These are phyloP conservation scores for Cladosporium colombiae DNA, from an alignment of 2,329 filamentous ascomycete genomes.

Conservation along the genomic window DNA sequence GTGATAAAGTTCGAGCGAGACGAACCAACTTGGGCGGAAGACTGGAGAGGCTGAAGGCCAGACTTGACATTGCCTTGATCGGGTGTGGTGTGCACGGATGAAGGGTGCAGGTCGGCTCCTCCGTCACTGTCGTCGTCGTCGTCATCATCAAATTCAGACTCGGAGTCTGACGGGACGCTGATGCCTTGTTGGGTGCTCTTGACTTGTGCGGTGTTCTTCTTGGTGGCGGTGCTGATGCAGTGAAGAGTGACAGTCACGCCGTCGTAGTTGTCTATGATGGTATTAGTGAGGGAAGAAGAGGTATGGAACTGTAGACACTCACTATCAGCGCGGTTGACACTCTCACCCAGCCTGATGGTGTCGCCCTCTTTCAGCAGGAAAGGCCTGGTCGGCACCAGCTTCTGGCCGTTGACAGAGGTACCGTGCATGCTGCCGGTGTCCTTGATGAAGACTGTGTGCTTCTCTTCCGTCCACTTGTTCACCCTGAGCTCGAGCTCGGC, in stretches of 20 bases:
- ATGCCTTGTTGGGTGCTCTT: slow-evolving; percentile 11
- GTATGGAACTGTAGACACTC: not conserved
- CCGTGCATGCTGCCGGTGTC: slow-evolving; percentile 38
- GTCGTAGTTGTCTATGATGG: slow-evolving; percentile 30
- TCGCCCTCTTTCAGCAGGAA: slow-evolving; percentile 31
- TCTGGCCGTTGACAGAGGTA: slow-evolving; percentile 37
- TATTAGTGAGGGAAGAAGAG: slow-evolving; percentile 9
- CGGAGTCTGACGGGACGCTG: slow-evolving; percentile 19
- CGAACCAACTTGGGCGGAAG: not conserved
- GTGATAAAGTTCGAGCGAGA: slow-evolving; percentile 21
- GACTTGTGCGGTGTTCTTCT: not conserved
- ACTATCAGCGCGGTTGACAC: slow-evolving; percentile 33
- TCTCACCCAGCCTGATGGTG: slow-evolving; percentile 36
- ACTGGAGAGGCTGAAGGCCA: not conserved
- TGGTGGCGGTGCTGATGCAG: slow-evolving; percentile 19
- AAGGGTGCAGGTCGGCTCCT: slow-evolving; percentile 9
- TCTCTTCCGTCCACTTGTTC: slow-evolving; percentile 14
- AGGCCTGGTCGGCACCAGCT: slow-evolving; percentile 25
- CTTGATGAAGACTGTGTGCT: slow-evolving; percentile 31
- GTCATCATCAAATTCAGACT: slow-evolving; percentile 30
- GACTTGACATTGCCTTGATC: slow-evolving; percentile 23
- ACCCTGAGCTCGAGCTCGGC: slow-evolving; percentile 31
- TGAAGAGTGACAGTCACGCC: slow-evolving; percentile 30
- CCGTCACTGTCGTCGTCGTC: slow-evolving; percentile 21
- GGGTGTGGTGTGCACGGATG: slow-evolving; percentile 34